A percentile compares a stretch with the other conserved stretches of the same genome.
These are phyloP conservation scores for Acorus calamus DNA, from an alignment of 106 monocot genomes.

Conservation along the genomic window DNA sequence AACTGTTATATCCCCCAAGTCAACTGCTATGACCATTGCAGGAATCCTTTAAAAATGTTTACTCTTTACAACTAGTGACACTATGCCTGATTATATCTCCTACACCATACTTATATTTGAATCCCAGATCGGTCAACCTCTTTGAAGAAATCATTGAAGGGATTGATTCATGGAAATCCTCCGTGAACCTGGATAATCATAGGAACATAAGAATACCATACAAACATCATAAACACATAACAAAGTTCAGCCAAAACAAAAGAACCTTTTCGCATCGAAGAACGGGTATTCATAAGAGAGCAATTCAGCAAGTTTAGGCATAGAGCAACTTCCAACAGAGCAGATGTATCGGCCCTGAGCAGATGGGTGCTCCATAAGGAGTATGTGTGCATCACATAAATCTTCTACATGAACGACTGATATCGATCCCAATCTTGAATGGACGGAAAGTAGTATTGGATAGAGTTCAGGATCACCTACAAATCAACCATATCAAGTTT, in stretches of 20 bases:
- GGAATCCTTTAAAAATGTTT: constrained; percentile 18
- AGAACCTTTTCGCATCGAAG: constrained; percentile 11
- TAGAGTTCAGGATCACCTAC: constrained; percentile 39
- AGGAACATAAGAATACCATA: no score
- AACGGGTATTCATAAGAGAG: constrained; percentile 15
- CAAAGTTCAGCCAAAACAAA: not conserved
- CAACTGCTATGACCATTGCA: not conserved
- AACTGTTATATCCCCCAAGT: no score
- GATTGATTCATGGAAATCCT: constrained; percentile 1
- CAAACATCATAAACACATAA: no score
- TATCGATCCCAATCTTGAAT: constrained; percentile 54
- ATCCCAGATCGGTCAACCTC: constrained; percentile 36
- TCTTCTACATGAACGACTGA: constrained; percentile 58
- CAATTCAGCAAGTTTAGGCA: constrained; percentile 18
- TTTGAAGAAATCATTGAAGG: constrained; percentile 29
- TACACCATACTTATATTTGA: constrained; percentile 25
- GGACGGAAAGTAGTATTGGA: constrained; percentile 37
- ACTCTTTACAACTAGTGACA: constrained; percentile 12
- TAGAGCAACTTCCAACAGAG: constrained; percentile 22
- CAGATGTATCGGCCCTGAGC: constrained; percentile 55
- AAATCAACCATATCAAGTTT: no score
- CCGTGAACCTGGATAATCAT: constrained; percentile 1
- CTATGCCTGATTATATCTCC: constrained; percentile 26
- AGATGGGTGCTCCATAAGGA: constrained; percentile 33
- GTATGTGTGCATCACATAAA: constrained; percentile 55